Percentiles rank a stretch among this genome's conserved stretches.
Conservation (phyloP, 2,329 filamentous ascomycete genomes). For the Tricladium varicosporioides region DNA sequence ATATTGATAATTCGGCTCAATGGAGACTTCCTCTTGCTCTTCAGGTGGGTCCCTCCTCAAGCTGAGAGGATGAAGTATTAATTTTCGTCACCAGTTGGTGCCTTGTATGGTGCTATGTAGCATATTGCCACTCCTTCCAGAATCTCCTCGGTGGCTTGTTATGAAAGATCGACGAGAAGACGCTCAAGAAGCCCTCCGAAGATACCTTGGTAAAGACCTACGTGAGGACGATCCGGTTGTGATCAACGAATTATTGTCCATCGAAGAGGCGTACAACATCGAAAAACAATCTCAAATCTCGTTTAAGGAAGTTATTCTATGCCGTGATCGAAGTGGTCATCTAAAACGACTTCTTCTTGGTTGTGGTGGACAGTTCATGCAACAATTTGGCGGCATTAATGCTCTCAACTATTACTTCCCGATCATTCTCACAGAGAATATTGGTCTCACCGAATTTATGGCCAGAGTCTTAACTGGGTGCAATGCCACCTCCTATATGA, state of each 20-base stretch:
- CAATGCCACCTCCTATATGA: conserved; percentile 44
- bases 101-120: conserved; percentile 3
- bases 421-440: conserved; percentile 46
- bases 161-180: conserved; percentile 33
- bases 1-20: conserved; percentile 35
- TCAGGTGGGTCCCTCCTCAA: conserved; percentile 34
- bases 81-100: conserved; percentile 7
- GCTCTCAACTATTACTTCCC: conserved; percentile 44
- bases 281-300: conserved; percentile 17
- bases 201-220: conserved; percentile 27
- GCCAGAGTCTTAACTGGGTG: conserved; percentile 54
- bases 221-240: conserved; percentile 49
- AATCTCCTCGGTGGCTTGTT: conserved; percentile 36
- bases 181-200: conserved; percentile 27
- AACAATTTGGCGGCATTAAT: conserved; percentile 46
- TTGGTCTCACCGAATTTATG: conserved; percentile 43
- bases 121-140: conserved; percentile 34
- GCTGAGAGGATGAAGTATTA: conserved; percentile 25
- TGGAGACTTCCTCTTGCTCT: conserved; percentile 53
- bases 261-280: conserved; percentile 54
- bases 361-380: conserved; percentile 46
- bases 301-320: conserved; percentile 18
- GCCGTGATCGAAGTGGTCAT: conserved; percentile 35
- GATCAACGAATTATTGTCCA: conserved; percentile 46
- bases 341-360: conserved; percentile 49